Evolutionary conservation across 2,329 filamentous ascomycete genomes (phyloP), one percentile per base, ranked within the genome.

Genomic region (Decorospora gaudefroyi): DNA sequence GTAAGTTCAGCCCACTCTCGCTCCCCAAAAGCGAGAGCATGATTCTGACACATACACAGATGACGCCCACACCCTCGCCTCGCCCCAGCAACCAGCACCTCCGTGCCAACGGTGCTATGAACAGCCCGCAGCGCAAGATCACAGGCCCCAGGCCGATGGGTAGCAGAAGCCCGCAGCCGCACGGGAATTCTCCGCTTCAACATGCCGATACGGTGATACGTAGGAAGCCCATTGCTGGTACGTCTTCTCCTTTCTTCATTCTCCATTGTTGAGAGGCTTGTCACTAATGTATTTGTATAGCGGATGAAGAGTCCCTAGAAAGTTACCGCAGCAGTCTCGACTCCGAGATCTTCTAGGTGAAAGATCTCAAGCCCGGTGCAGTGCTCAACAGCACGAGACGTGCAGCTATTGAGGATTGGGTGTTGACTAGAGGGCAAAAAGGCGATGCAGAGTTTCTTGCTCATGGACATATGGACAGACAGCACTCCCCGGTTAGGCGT

Each of bases 121-220:
- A 36, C 27, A 66, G 59, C 25, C 67, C 70, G 4, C 61, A 65
- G 51, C 69, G 74, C 46, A 75, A 75, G 53, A 75, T 76, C 49
- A 77, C 74, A 0, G 75, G 75, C 1, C 75, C 75, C 0, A 55
- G 75, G n/a, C 74, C 75, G 1, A 78, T 78, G 74, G 72, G 71
- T 6, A 67, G 65, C 37, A 65, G 68, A 35, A 71, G 67, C 35
- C 78, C 9, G 67, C 22, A 57, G 53, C 63, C 63, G 25, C 49
- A 49, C 3, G 57, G 54, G 9, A 31, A 54, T 37, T 54, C 28
- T 8, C 52, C 53, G 18, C 51, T 69, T 27, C 53, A 65, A 11
- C 64, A 69, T 19, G 59, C 56, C 6, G 63, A 66, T 34, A 70
- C 67, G 2, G 68, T 69, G 4, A 53, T 70, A 18, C 51, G 67